phyloP scores from a whole-genome alignment of 306 rosid species.

The Malus sylvestris region DNA sequence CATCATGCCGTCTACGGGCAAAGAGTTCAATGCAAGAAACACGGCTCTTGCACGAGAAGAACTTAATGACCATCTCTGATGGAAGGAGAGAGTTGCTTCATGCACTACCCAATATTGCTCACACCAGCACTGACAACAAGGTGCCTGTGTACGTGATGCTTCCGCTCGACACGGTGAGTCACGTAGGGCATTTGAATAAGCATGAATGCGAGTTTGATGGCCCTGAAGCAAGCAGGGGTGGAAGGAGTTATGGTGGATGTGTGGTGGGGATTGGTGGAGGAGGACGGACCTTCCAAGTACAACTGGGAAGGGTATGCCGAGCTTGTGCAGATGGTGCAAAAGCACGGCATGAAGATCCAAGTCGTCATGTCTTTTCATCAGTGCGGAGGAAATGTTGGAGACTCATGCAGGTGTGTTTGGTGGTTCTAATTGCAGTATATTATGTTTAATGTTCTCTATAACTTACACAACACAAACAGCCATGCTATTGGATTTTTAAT shows the following conservation, averaged over 20 bases:
- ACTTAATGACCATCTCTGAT: not conserved
- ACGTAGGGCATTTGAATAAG: slow-evolving; percentile 59
- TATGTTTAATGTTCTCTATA: not conserved
- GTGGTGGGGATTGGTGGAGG: slow-evolving; percentile 98
- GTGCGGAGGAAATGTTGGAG: slow-evolving; percentile 98
- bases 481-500: not conserved
- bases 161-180: slow-evolving; percentile 65
- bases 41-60: slow-evolving; percentile 3
- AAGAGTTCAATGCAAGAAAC: slow-evolving; percentile 36
- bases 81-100: slow-evolving; percentile 51
- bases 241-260: slow-evolving; percentile 98
- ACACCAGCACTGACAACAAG: slow-evolving; percentile 4
- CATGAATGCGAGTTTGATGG: slow-evolving; percentile 89
- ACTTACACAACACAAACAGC: not conserved
- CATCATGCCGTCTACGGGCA: slow-evolving; percentile 23
- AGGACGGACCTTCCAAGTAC: slow-evolving; percentile 66
- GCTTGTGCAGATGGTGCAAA: slow-evolving; percentile 70
- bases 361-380: slow-evolving; percentile 96
- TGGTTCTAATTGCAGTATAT: not conserved
- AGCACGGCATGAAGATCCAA: slow-evolving; percentile 85
- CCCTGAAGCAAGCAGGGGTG: slow-evolving; percentile 70
- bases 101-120: slow-evolving; percentile 17
- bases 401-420: slow-evolving; percentile 70
- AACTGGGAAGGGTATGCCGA: slow-evolving; percentile 85
- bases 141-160: slow-evolving; percentile 88